Conservation (phyloP, 768 basidiomycete genomes). For the Auriscalpium orientale region DNA sequence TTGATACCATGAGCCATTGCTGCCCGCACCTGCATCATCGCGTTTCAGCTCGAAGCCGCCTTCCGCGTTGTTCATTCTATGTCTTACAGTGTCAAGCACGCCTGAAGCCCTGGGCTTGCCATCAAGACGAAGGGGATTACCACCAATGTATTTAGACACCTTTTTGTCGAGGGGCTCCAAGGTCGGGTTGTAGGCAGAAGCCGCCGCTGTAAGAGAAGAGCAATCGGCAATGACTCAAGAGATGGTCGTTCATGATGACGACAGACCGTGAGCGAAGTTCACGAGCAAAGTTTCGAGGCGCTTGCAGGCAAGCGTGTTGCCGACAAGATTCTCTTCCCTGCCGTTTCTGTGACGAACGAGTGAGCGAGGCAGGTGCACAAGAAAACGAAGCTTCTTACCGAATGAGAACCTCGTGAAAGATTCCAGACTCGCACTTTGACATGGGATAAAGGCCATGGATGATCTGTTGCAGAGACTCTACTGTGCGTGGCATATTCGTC, state of each 20-base stretch:
- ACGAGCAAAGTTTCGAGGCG: conserved; percentile 54
- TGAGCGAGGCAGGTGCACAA: background rate
- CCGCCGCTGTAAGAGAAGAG: conserved; percentile 43
- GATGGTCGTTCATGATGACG: background rate
- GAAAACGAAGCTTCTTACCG: conserved; percentile 34
- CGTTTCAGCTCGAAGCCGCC: background rate
- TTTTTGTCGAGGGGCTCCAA: conserved; percentile 56
- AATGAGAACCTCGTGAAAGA: conserved; percentile 44
- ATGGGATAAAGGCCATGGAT: conserved; percentile 67
- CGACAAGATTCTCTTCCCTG: conserved; percentile 63
- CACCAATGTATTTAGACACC: conserved; percentile 62
- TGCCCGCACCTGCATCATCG: conserved; percentile 45
- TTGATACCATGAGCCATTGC: conserved; percentile 63
- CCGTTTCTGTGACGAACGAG: conserved; percentile 39
- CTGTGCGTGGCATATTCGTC: conserved; percentile 73
- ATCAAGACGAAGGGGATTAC: conserved; percentile 64
- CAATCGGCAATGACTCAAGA: background rate
- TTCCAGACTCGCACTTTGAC: conserved; percentile 35
- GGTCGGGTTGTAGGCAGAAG: conserved; percentile 50
- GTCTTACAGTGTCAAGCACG: conserved; percentile 59
- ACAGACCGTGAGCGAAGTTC: conserved; percentile 57
- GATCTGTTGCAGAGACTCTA: conserved; percentile 67
- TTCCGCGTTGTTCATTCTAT: background rate
- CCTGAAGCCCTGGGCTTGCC: conserved; percentile 71
- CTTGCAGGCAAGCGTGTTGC: conserved; percentile 63